A percentile compares a stretch with the other conserved stretches of the same genome.
Evolutionary conservation across 1,284 basidiomycete species (phyloP).

Genomic region (Inonotus obliquus): DNA sequence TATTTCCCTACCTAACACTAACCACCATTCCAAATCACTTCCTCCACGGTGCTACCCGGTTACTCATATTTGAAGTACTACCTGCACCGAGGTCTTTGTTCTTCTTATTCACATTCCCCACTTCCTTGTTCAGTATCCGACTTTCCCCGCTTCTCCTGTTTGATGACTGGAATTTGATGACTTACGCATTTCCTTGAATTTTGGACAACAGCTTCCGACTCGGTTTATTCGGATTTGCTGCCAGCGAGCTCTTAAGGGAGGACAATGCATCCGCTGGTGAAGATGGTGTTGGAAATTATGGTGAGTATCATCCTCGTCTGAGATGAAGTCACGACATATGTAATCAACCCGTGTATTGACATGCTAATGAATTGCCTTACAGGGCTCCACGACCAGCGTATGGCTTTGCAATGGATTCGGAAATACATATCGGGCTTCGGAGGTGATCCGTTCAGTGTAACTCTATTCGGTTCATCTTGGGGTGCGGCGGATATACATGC

Average conservation of each 20-base stretch:
- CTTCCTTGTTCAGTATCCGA: neutral
- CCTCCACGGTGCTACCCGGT: neutral
- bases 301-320: slow-evolving; percentile 32
- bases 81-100: neutral
- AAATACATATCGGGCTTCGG: slow-evolving; percentile 64
- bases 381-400: slow-evolving; percentile 68
- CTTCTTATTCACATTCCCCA: neutral
- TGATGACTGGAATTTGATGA: neutral
- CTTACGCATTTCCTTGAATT: neutral
- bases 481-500: slow-evolving; percentile 71
- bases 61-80: neutral
- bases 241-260: slow-evolving; percentile 54
- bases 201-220: slow-evolving; percentile 56
- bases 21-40: neutral
- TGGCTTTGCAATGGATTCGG: slow-evolving; percentile 67
- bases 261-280: slow-evolving; percentile 61
- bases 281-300: slow-evolving; percentile 72
- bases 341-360: neutral
- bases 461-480: slow-evolving; percentile 64
- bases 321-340: neutral
- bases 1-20: slow-evolving; percentile 4
- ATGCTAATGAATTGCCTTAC: neutral
- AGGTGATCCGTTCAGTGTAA: slow-evolving; percentile 65
- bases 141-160: slow-evolving; percentile 5
- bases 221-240: slow-evolving; percentile 68